Evolutionary conservation across 164 flowering plant species (phyloP).

Genomic region (Hamamelis virginiana): DNA sequence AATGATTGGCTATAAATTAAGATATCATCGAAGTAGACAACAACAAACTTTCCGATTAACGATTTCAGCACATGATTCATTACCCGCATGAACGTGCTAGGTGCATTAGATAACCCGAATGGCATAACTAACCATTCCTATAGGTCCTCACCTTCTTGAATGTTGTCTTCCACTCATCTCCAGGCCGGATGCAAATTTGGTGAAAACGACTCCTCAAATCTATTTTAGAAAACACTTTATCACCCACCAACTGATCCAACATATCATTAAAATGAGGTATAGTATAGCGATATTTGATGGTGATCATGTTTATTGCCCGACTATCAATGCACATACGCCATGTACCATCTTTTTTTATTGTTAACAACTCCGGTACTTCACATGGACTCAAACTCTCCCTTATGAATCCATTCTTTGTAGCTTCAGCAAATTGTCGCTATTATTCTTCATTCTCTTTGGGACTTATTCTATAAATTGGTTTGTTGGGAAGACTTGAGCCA

Average conservation of each 20-base stretch:
- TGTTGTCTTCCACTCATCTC: background rate
- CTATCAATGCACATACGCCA: background rate
- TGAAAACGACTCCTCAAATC: background rate
- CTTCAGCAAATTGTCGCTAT: too few species aligned
- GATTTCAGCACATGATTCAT: too few species aligned
- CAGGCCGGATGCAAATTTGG: background rate
- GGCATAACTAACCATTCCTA: background rate
- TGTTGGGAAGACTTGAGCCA: too few species aligned
- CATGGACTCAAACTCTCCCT: background rate
- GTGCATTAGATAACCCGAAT: too few species aligned
- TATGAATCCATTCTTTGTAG: background rate
- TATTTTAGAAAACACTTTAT: background rate
- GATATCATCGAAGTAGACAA: too few species aligned
- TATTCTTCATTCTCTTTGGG: too few species aligned
- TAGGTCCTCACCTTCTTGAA: background rate
- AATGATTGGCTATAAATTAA: too few species aligned
- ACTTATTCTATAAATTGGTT: too few species aligned
- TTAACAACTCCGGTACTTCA: background rate
- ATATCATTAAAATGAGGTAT: background rate
- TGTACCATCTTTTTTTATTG: background rate
- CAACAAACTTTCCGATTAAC: too few species aligned
- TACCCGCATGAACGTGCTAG: background rate
- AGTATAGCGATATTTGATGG: background rate
- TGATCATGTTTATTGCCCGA: background rate
- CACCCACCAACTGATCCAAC: background rate